phyloP scores from a whole-genome alignment of 2,329 filamentous ascomycete genomes.

The Colletotrichum zoysiae region DNA sequence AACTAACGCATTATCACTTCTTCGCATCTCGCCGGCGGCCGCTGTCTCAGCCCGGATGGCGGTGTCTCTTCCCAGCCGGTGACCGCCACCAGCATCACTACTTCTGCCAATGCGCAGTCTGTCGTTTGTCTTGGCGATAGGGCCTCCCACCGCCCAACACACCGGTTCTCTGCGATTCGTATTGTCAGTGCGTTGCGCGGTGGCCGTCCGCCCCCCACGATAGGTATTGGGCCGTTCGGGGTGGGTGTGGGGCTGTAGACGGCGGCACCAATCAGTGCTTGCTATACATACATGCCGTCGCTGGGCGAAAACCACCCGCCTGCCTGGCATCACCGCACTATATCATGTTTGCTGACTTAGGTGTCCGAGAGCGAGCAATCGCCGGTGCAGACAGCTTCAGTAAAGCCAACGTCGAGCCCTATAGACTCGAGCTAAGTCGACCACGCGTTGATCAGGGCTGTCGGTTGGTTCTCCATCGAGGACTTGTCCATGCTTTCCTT shows the following conservation, averaged over 20 bases:
- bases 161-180: neutral
- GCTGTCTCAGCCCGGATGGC: neutral
- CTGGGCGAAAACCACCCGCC: neutral
- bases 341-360: neutral
- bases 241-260: neutral
- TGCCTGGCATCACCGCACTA: neutral
- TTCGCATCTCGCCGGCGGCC: conserved; percentile 3
- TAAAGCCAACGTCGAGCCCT: neutral
- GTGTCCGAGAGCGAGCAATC: neutral
- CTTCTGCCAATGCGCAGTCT: neutral
- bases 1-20: neutral
- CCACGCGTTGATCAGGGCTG: neutral
- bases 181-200: neutral
- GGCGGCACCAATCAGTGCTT: neutral
- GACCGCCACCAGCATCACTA: neutral
- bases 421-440: neutral
- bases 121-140: conserved; percentile 5
- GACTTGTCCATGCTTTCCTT: neutral
- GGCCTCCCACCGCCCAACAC: neutral
- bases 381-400: too few relatives aligned
- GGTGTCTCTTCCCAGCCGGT: neutral
- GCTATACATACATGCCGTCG: neutral
- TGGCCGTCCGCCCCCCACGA: conserved; percentile 1
- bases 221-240: neutral
- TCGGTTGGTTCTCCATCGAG: neutral